Conservation (phyloP, 2,329 filamentous ascomycete species). For the Penicillium sp. region DNA sequence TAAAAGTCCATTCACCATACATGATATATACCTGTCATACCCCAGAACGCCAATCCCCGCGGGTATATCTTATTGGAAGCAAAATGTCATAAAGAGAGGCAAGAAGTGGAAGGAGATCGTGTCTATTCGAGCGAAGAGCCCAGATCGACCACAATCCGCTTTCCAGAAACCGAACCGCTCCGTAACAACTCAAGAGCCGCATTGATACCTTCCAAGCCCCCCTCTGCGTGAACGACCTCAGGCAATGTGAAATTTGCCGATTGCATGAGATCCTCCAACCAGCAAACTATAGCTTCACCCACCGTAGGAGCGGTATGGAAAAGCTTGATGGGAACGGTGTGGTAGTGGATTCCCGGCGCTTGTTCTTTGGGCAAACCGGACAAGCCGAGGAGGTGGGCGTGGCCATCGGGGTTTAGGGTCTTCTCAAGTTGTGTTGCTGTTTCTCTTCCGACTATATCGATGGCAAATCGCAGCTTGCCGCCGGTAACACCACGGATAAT, state of each 20-base stretch:
- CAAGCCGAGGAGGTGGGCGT: conserved; percentile 62
- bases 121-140: conserved; percentile 6
- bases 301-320: conserved; percentile 66
- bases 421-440: conserved; percentile 57
- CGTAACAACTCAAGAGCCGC: conserved; percentile 63
- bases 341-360: conserved; percentile 50
- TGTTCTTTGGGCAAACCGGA: conserved; percentile 62
- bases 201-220: conserved; percentile 65
- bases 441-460: conserved; percentile 65
- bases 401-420: conserved; percentile 41
- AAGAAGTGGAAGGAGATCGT: neutral
- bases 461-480: conserved; percentile 59
- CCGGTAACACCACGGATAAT: conserved; percentile 60
- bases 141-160: conserved; percentile 60
- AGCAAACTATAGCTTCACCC: conserved; percentile 60
- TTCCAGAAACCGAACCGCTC: conserved; percentile 63
- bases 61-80: neutral
- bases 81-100: neutral
- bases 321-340: conserved; percentile 69
- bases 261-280: conserved; percentile 64
- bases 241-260: conserved; percentile 55
- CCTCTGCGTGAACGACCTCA: conserved; percentile 61
- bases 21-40: neutral
- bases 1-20: neutral
- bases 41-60: conserved; percentile 11